Base-by-base conservation (phyloP, 345 rosid genomes). In the Ceriops decandra region DNA sequence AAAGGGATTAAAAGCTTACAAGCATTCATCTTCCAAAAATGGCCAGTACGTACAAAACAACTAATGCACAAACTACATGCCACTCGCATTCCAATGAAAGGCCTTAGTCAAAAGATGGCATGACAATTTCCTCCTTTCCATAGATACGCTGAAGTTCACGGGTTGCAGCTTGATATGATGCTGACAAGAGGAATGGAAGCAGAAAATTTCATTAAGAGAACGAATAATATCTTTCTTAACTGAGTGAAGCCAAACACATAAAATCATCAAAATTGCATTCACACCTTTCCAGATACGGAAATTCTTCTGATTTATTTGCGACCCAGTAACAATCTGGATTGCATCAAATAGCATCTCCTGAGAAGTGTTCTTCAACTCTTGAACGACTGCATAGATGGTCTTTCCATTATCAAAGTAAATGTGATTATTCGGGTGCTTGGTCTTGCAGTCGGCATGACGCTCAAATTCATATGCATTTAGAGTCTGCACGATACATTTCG, bases 361-460 rank as follows among this genome's bases (percentile, higher is more conserved):
- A 20, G 85, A 80, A 60, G 86, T 85, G 75, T 70, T 82, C 85
- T 83, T 87, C 64, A 85, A 76, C 85, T 85, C 91, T 72, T 87
- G 91, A 72, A 87, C 89, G 62, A 82, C 84, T 7, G 81, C 83
- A 65, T 87, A 87, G 52, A 87, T 77, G 63, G 91, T 87, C 84
- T 85, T 87, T 51, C 91, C 91, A 60, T 80, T 87, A 74, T 82
- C 87, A 64, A 87, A 85, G 81, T 85, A 87, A 67, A 87, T 87
- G 65, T 85, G 88, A 79, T 85, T 87, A 57, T 87, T 85, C 9
- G 91, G 91, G 75, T 85, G 91, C 73, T 85, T 87, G 66, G 91
- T 85, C 81, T 85, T 87, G 86, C 91, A 87, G 56, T 74, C 82
- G 70, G 91, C 91, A 66, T 83, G 91, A 24, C 82, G 82, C 82